These are phyloP conservation scores for Proliferodiscus dingleyae DNA, from an alignment of 2,329 filamentous ascomycete species.

Conservation along the genomic window DNA sequence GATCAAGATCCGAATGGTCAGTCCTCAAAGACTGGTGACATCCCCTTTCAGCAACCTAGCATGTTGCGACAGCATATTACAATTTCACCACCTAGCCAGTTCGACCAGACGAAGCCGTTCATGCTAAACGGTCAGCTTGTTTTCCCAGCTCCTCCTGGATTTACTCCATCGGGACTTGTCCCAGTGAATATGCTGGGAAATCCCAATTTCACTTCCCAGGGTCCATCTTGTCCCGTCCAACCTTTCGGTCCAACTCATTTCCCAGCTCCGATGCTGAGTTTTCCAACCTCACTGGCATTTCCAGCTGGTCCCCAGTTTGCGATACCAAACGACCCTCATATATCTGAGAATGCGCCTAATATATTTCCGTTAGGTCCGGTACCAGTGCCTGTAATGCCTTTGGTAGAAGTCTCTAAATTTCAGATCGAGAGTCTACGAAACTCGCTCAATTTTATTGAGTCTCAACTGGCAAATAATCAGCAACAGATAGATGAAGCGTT, in stretches of 20 bases:
- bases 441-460: constrained; percentile 52
- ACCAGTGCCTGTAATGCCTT: constrained; percentile 8
- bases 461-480: constrained; percentile 56
- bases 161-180: constrained; percentile 20
- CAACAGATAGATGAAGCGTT: constrained; percentile 56
- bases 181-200: constrained; percentile 27
- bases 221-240: constrained; percentile 4
- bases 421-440: constrained; percentile 37
- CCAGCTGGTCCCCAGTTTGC: constrained; percentile 18
- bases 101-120: constrained; percentile 32
- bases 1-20: not conserved
- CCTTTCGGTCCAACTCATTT: constrained; percentile 16
- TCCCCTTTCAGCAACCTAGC: constrained; percentile 1
- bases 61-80: constrained; percentile 23
- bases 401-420: constrained; percentile 17
- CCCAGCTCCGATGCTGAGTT: constrained; percentile 11
- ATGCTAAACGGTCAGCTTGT: constrained; percentile 30
- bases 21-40: constrained; percentile 6
- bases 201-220: constrained; percentile 17
- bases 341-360: constrained; percentile 7
- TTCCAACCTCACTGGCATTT: constrained; percentile 14
- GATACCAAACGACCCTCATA: constrained; percentile 8
- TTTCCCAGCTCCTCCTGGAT: constrained; percentile 26
- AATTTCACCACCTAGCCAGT: constrained; percentile 31
- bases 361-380: constrained; percentile 11